A percentile compares a stretch with the other conserved stretches of the same genome.
Evolutionary conservation across 2,329 filamentous ascomycete genomes (phyloP).

Genomic region (Rutstroemia sp.): DNA sequence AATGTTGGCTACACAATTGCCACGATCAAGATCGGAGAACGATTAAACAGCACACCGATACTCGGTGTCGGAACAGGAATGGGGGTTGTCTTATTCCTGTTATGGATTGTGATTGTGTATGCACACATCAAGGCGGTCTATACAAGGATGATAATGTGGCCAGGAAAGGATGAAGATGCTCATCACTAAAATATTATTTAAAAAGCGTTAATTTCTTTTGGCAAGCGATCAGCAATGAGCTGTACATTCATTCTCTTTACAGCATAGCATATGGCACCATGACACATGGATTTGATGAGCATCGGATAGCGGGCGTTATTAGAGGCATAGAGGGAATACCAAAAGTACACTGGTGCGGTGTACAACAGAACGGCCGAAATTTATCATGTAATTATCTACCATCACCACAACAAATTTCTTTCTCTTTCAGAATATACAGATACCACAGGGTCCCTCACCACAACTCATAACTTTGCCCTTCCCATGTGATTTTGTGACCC

Average conservation of each 20-base stretch:
- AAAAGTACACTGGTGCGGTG: not conserved
- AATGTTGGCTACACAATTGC: slow-evolving; percentile 53
- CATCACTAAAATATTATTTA: slow-evolving; percentile 13
- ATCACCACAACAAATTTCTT: not conserved
- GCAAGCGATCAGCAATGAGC: not conserved
- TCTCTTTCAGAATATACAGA: not conserved
- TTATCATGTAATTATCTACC: slow-evolving; percentile 1
- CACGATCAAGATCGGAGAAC: slow-evolving; percentile 46
- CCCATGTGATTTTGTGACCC: not conserved
- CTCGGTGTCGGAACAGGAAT: slow-evolving; percentile 43
- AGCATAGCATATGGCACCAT: not conserved
- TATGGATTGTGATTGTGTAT: slow-evolving; percentile 26
- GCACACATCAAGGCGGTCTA: slow-evolving; percentile 27
- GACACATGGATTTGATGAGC: not conserved
- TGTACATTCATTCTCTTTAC: slow-evolving; percentile 4
- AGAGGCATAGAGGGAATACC: not conserved
- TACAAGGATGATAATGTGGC: slow-evolving; percentile 29
- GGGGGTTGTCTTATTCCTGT: slow-evolving; percentile 36
- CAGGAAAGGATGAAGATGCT: slow-evolving; percentile 31
- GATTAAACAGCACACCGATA: slow-evolving; percentile 38
- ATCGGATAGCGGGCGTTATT: not conserved
- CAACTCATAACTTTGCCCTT: not conserved
- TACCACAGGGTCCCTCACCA: slow-evolving; percentile 9
- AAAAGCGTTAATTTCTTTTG: not conserved
- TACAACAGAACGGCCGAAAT: not conserved